Evolutionary conservation across 208 protist genomes (phyloP), one percentile per base, ranked within the genome.

Genomic region (Wallacemonas sp.): DNA sequence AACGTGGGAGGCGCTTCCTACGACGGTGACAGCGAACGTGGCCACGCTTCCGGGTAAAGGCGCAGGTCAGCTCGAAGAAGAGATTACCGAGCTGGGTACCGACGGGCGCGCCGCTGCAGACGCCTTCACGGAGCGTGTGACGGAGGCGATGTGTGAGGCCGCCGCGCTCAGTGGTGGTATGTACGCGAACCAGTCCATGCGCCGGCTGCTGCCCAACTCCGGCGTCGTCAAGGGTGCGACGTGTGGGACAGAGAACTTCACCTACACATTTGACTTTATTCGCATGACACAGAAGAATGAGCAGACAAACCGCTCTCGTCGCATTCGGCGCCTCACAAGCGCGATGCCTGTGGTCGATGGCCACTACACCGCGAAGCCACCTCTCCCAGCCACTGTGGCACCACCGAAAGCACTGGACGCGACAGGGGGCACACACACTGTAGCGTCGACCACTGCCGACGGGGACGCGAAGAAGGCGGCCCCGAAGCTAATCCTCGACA

Each of bases 281-380:
- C 34, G 44, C 24, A 61, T 58, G 45, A 76, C 36, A 19, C 39
- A 76, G 66, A 70, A 22, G 42, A 76, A 76, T 30, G 42, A 62
- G 56, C 4, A 63, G 47, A 71, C 49, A 9, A 53, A 45, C 28
- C 49, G 21, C n/a, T 34, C 30, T 8, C 67, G 67, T 1, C 24
- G 41, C 17, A 60, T 72, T 21, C 67, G 56, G 1, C 67, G 67
- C 12, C 14, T 45, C 9, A 39, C 38, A 8, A 38, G 19, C 15
- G 33, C 2, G 6, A 68, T 24, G 24, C 36, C 64, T 6, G 65
- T 22, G 17, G 0, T 42, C 17, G 38, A 41, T 11, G 27, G 22
- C 31, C 67, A 62, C 41, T 49, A 58, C 28, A 44, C 28, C 4
- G 45, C 67, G 15, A 34, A 8, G 17, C 26, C 44, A 31, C 49